These are phyloP conservation scores for Sphenostylis stenocarpa DNA, from an alignment of 306 rosid species.

Conservation along the genomic window DNA sequence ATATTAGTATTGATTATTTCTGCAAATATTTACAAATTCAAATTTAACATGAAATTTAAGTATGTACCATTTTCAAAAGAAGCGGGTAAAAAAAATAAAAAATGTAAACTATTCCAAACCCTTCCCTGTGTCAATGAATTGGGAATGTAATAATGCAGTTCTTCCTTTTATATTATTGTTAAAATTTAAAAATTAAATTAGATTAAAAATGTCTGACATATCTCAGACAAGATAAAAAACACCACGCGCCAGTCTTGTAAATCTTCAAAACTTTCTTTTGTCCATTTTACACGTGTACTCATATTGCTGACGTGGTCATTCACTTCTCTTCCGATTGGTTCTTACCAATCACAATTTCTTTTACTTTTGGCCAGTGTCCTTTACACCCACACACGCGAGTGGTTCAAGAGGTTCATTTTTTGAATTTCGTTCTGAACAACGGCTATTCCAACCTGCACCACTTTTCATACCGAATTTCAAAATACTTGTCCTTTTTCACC, in stretches of 20 bases:
- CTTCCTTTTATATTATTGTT: background rate
- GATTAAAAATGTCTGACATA: constrained; percentile 15
- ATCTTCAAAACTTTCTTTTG: background rate
- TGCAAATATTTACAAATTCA: no score
- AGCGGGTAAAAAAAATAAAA: background rate
- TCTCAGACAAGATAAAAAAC: background rate
- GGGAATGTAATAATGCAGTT: background rate
- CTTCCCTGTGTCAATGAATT: background rate
- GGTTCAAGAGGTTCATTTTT: background rate
- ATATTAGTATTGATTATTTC: no score
- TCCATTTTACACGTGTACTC: background rate
- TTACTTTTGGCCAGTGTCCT: constrained; percentile 7
- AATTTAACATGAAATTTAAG: no score
- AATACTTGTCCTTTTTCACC: constrained; percentile 41
- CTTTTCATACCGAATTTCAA: constrained; percentile 37
- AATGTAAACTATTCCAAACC: background rate
- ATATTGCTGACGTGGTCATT: background rate
- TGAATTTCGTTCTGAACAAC: constrained; percentile 38
- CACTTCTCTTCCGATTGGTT: constrained; percentile 6
- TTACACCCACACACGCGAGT: constrained; percentile 2
- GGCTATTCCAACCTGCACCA: constrained; percentile 42
- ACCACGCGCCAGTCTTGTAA: background rate
- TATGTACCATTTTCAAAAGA: no score
- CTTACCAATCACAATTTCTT: background rate
- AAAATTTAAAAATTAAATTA: background rate